These are phyloP conservation scores for Canavalia ensiformis DNA, from an alignment of 306 rosid genomes.

Conservation along the genomic window DNA sequence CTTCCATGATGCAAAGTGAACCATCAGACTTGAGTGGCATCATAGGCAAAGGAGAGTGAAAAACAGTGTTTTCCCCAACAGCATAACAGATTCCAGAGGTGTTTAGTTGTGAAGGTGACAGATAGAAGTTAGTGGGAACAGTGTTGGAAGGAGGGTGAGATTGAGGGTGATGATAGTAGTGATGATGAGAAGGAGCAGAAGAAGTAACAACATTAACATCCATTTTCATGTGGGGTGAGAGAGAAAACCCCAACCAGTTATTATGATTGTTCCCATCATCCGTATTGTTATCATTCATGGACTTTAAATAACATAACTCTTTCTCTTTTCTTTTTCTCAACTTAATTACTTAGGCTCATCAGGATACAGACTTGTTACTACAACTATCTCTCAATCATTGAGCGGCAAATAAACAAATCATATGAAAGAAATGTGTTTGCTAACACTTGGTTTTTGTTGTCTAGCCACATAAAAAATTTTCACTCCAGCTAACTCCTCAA, in stretches of 20 bases:
- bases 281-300: slow-evolving; percentile 65
- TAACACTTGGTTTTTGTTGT: slow-evolving; percentile 51
- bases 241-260: slow-evolving; percentile 94
- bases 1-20: slow-evolving; percentile 85
- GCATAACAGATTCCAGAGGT: slow-evolving; percentile 61
- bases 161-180: slow-evolving; percentile 52
- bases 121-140: slow-evolving; percentile 56
- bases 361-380: slow-evolving; percentile 18
- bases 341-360: slow-evolving; percentile 21
- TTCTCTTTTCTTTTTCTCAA: background rate
- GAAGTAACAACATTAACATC: slow-evolving; percentile 50
- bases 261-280: slow-evolving; percentile 54
- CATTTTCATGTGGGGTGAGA: slow-evolving; percentile 93
- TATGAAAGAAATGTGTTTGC: slow-evolving; percentile 41
- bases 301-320: too few species aligned
- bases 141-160: slow-evolving; percentile 47
- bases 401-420: slow-evolving; percentile 58
- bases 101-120: slow-evolving; percentile 55
- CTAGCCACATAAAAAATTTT: slow-evolving; percentile 35
- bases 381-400: slow-evolving; percentile 65
- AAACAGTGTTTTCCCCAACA: slow-evolving; percentile 58
- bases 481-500: background rate
- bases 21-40: slow-evolving; percentile 94
- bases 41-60: slow-evolving; percentile 70
- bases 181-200: slow-evolving; percentile 51